phyloP scores from a whole-genome alignment of 331 rosid species.

The Arachis monticola region DNA sequence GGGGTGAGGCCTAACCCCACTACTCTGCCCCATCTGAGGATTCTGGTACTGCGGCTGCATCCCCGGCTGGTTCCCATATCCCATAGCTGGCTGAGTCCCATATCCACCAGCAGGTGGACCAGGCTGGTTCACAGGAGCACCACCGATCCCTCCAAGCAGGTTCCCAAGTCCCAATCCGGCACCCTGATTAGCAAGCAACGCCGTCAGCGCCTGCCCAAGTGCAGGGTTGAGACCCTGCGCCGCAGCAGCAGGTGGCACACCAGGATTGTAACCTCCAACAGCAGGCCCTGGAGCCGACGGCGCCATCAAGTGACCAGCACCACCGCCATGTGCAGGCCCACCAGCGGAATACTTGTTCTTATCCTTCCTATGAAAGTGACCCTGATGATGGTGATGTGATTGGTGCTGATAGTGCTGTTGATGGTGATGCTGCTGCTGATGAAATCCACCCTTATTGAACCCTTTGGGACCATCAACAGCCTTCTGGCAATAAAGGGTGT shows the following conservation, averaged over 20 bases:
- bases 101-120: conserved; percentile 56
- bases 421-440: conserved; percentile 52
- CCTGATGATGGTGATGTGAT: conserved; percentile 46
- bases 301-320: conserved; percentile 68
- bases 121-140: conserved; percentile 54
- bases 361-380: conserved; percentile 58
- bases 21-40: conserved; percentile 71
- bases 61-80: conserved; percentile 64
- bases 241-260: conserved; percentile 30
- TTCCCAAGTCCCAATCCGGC: conserved; percentile 69
- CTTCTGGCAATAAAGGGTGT: conserved; percentile 68
- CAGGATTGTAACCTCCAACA: conserved; percentile 61
- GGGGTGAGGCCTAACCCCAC: conserved; percentile 68
- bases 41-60: conserved; percentile 71
- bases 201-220: conserved; percentile 67
- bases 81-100: conserved; percentile 57
- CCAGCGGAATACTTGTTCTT: conserved; percentile 56
- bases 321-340: conserved; percentile 48
- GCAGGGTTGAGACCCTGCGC: conserved; percentile 61
- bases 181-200: conserved; percentile 68
- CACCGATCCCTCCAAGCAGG: conserved; percentile 67
- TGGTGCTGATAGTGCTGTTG: conserved; percentile 48
- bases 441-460: conserved; percentile 37
- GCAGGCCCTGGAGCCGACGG: conserved; percentile 51
- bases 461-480: conserved; percentile 73